Percentiles rank a stretch among this genome's conserved stretches.
These are phyloP conservation scores for Chrysopogon serrulatus DNA, from an alignment of 176 grass and related monocot species.

Conservation along the genomic window DNA sequence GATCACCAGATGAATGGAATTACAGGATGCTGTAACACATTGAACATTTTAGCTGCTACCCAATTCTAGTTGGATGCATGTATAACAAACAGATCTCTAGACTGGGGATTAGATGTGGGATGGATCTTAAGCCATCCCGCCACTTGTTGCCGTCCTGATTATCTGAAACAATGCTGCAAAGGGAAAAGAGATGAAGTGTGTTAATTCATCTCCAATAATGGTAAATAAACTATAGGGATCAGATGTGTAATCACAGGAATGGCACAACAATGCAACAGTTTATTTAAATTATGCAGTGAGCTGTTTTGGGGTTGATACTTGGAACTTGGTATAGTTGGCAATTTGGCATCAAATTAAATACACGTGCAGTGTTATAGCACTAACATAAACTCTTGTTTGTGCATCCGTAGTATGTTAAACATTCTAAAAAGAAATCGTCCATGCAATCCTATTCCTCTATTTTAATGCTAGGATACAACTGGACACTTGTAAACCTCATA, in stretches of 20 bases:
- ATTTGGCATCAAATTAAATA: neutral
- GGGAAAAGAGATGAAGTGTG: neutral
- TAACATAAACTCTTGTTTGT: neutral
- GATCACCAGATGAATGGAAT: neutral
- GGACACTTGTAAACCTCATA: neutral
- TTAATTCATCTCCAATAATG: neutral
- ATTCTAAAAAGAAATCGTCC: neutral
- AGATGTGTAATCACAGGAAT: neutral
- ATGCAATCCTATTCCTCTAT: neutral
- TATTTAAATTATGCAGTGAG: neutral
- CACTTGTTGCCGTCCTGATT: slow-evolving; percentile 48
- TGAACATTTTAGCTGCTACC: neutral
- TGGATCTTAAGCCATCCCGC: slow-evolving; percentile 29
- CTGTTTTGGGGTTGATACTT: neutral
- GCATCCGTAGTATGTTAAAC: neutral
- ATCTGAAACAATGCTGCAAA: slow-evolving; percentile 64
- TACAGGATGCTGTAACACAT: slow-evolving; percentile 8
- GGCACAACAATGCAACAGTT: neutral
- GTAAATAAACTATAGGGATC: neutral
- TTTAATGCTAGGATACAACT: neutral
- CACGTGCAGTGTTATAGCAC: neutral
- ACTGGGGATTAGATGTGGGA: neutral
- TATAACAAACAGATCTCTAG: slow-evolving; percentile 11
- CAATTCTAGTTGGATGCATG: slow-evolving; percentile 12
- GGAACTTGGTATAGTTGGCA: neutral